phyloP scores from a whole-genome alignment of 805 yeast genomes.

The Candida hispaniensis region DNA sequence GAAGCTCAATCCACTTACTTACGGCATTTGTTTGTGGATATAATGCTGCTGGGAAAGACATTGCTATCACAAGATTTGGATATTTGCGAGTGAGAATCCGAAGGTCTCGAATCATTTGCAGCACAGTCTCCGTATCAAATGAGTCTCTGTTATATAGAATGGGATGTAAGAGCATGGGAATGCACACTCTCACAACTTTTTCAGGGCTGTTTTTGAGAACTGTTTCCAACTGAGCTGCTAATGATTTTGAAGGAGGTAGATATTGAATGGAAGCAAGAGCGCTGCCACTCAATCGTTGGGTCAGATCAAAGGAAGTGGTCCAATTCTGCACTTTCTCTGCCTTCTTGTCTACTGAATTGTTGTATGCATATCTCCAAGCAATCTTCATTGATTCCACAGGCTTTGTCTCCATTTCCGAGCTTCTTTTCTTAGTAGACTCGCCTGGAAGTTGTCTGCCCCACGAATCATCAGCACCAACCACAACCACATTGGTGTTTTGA shows the following conservation, averaged over 20 bases:
- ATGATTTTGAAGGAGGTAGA: slow-evolving; percentile 6
- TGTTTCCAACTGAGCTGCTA: slow-evolving; percentile 36
- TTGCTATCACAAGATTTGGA: slow-evolving; percentile 39
- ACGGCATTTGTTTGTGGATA: slow-evolving; percentile 45
- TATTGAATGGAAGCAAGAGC: slow-evolving; percentile 1
- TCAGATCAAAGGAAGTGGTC: slow-evolving; percentile 59
- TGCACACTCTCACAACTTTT: slow-evolving; percentile 49
- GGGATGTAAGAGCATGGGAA: slow-evolving; percentile 78
- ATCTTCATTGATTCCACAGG: slow-evolving; percentile 52
- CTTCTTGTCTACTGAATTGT: slow-evolving; percentile 22
- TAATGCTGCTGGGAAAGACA: slow-evolving; percentile 54
- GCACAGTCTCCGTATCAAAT: slow-evolving; percentile 37
- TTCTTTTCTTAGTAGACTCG: slow-evolving; percentile 49
- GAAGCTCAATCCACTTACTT: slow-evolving; percentile 43
- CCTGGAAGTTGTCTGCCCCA: slow-evolving; percentile 75
- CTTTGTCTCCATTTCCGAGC: slow-evolving; percentile 23
- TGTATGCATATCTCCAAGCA: slow-evolving; percentile 84
- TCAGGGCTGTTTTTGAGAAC: slow-evolving; percentile 30
- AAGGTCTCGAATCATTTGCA: slow-evolving; percentile 54
- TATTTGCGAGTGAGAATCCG: slow-evolving; percentile 42
- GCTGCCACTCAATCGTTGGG: slow-evolving; percentile 41
- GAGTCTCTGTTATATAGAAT: slow-evolving; percentile 49
- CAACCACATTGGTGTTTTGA: slow-evolving; percentile 45
- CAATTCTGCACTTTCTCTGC: neutral
- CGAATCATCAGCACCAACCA: slow-evolving; percentile 44